Conservation (phyloP, 805 yeast species). For the Cyberlindnera lachancei region DNA sequence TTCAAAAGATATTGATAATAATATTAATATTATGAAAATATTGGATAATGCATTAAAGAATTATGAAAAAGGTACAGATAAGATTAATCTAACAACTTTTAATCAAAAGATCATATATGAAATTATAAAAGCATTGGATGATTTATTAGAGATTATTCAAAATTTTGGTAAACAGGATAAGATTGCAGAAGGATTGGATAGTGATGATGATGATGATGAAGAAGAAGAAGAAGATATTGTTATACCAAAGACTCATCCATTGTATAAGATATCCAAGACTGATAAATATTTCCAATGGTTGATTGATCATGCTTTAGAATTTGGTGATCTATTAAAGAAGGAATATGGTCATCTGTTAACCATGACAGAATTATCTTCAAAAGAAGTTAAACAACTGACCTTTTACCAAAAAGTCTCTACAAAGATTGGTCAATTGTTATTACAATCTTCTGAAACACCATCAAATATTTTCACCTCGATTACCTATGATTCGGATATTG, state of each 20-base stretch:
- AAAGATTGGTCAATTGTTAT: constrained; percentile 53
- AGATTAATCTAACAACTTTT: constrained; percentile 20
- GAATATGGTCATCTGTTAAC: constrained; percentile 9
- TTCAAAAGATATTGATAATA: constrained; percentile 21
- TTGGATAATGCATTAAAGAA: constrained; percentile 39
- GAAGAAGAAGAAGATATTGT: constrained; percentile 28
- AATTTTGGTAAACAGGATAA: constrained; percentile 51
- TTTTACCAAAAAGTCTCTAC: constrained; percentile 36
- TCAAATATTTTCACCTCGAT: constrained; percentile 46
- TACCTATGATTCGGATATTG: constrained; percentile 48
- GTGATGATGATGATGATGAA: constrained; percentile 45
- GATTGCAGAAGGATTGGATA: constrained; percentile 51
- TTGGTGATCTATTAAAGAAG: constrained; percentile 15
- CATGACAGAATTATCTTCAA: constrained; percentile 8
- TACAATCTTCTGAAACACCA: constrained; percentile 61
- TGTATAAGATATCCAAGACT: constrained; percentile 32
- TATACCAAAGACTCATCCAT: constrained; percentile 48
- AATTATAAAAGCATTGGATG: constrained; percentile 53
- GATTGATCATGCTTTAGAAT: constrained; percentile 19
- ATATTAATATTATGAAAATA: constrained; percentile 27
- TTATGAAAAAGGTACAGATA: constrained; percentile 37
- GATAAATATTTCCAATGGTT: constrained; percentile 48
- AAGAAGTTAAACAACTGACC: constrained; percentile 13
- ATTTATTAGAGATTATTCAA: constrained; percentile 57
- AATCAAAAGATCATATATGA: constrained; percentile 39